Percentiles rank a stretch among this genome's conserved stretches.
These are phyloP conservation scores for Castanea sativa DNA, from an alignment of 306 rosid genomes.

Conservation along the genomic window DNA sequence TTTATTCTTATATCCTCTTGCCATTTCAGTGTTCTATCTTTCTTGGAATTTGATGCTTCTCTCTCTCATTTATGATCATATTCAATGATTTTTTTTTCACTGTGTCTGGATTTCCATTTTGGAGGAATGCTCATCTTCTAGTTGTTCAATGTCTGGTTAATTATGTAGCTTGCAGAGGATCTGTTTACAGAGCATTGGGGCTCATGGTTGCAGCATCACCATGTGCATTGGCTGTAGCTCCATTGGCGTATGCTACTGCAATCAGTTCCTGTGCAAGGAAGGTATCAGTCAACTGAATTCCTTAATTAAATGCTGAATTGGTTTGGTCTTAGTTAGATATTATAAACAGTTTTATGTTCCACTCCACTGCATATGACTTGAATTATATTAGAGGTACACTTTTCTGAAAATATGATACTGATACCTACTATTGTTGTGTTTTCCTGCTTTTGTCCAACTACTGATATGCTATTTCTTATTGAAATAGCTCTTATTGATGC, in stretches of 20 bases:
- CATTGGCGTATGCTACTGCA: conserved; percentile 94
- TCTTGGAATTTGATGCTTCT: background rate
- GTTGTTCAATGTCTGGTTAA: conserved; percentile 34
- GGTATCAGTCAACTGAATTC: conserved; percentile 40
- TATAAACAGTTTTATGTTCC: background rate
- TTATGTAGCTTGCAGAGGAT: conserved; percentile 88
- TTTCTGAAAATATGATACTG: background rate
- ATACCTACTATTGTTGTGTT: background rate
- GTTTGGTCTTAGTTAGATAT: conserved; percentile 1
- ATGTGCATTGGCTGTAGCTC: conserved; percentile 98
- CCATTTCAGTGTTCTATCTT: background rate
- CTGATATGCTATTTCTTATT: background rate
- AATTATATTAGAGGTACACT: background rate
- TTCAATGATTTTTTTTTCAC: background rate
- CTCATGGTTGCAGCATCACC: conserved; percentile 99
- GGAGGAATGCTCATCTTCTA: conserved; percentile 13
- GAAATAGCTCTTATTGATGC: background rate
- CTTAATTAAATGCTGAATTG: background rate
- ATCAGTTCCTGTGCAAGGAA: conserved; percentile 89
- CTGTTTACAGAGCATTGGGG: conserved; percentile 90
- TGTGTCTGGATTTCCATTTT: background rate
- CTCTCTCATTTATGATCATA: background rate
- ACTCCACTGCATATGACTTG: background rate
- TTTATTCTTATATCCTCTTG: background rate
- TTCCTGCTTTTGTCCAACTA: background rate